Conservation (phyloP, 2,329 filamentous ascomycete species). For the Colletotrichum cuscutae region DNA sequence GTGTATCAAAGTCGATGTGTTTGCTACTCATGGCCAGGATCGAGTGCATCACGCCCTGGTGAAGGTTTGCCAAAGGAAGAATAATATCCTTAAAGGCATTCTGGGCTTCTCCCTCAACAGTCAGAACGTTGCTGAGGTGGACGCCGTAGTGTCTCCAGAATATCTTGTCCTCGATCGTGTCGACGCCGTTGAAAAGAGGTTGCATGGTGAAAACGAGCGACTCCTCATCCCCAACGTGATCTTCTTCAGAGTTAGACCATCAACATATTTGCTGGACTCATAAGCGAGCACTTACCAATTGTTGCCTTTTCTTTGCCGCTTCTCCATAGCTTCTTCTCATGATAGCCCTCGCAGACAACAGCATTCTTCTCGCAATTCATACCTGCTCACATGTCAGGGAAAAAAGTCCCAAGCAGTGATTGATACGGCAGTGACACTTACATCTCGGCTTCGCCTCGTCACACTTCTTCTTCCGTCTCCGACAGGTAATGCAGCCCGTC, state of each 20-base stretch:
- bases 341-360: slow-evolving; percentile 90
- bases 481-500: slow-evolving; percentile 75
- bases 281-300: slow-evolving; percentile 61
- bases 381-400: slow-evolving; percentile 57
- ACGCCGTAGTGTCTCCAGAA: slow-evolving; percentile 88
- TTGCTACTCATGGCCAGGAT: slow-evolving; percentile 85
- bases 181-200: slow-evolving; percentile 81
- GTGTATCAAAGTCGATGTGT: slow-evolving; percentile 72
- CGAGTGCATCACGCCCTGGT: slow-evolving; percentile 90
- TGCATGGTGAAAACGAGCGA: slow-evolving; percentile 62
- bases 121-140: slow-evolving; percentile 82
- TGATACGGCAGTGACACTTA: slow-evolving; percentile 50
- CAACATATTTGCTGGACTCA: not conserved
- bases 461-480: slow-evolving; percentile 78
- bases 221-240: slow-evolving; percentile 17
- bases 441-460: slow-evolving; percentile 75
- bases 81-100: slow-evolving; percentile 90
- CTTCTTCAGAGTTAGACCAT: slow-evolving; percentile 12
- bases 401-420: not conserved
- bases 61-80: slow-evolving; percentile 81
- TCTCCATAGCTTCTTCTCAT: slow-evolving; percentile 87
- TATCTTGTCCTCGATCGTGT: slow-evolving; percentile 80
- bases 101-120: slow-evolving; percentile 80
- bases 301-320: slow-evolving; percentile 82
- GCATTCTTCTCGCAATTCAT: slow-evolving; percentile 95